These are phyloP conservation scores for Isoetes engelmannii DNA, from an alignment of 83 land plant genomes.

Conservation along the genomic window DNA sequence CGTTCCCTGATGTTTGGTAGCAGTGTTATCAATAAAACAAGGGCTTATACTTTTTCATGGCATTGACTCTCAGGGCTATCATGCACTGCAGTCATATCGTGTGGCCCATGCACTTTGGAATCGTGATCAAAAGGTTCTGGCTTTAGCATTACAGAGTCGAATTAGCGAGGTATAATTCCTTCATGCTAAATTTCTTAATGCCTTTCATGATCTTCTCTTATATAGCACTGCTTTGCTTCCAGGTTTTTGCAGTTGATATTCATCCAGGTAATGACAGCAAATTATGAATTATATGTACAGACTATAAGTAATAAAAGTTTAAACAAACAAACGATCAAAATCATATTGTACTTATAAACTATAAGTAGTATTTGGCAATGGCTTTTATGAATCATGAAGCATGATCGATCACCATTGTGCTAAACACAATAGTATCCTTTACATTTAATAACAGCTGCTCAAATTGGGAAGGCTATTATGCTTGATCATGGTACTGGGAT, in stretches of 20 bases:
- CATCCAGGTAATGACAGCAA: conserved; percentile 58
- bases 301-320: background rate
- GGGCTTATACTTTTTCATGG: no score
- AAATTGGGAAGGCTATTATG: conserved; percentile 77
- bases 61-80: conserved; percentile 51
- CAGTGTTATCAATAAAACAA: no score
- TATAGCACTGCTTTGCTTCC: background rate
- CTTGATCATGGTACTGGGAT: conserved; percentile 89
- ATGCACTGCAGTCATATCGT: conserved; percentile 77
- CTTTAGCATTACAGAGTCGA: conserved; percentile 76
- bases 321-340: background rate
- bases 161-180: conserved; percentile 60
- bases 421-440: background rate
- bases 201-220: background rate
- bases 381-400: background rate
- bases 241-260: conserved; percentile 90
- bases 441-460: conserved; percentile 50
- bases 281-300: background rate
- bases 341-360: background rate
- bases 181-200: background rate
- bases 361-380: background rate
- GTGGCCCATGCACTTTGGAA: conserved; percentile 79
- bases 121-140: conserved; percentile 56
- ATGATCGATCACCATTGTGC: background rate
- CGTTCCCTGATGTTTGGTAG: no score